Conservation (phyloP, 306 rosid genomes). For the Sesbania bispinosa region DNA sequence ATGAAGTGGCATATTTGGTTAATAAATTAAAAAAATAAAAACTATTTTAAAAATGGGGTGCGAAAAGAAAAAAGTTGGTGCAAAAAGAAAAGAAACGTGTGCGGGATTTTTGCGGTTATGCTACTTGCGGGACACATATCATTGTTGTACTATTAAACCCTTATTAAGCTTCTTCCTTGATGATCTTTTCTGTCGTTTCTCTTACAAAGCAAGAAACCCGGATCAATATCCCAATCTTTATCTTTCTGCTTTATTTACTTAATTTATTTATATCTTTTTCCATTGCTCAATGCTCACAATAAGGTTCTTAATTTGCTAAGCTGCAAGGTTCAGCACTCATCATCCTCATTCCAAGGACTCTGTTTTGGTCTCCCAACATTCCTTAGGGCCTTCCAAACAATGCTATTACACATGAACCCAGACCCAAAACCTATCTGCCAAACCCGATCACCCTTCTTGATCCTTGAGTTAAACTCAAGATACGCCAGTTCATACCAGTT, state of each 20-base stretch:
- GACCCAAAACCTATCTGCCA: conserved; percentile 55
- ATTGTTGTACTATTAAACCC: background rate
- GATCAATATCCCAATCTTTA: background rate
- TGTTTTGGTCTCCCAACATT: conserved; percentile 30
- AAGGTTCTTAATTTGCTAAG: background rate
- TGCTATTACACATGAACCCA: conserved; percentile 50
- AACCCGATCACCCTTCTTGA: conserved; percentile 46
- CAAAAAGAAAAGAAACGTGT: too few relatives aligned
- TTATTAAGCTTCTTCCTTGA: background rate
- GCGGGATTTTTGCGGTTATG: too few relatives aligned
- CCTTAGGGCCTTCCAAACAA: conserved; percentile 55
- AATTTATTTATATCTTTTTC: background rate
- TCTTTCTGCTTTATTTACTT: background rate
- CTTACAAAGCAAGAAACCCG: background rate
- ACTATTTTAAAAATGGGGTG: too few relatives aligned
- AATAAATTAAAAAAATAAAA: too few relatives aligned
- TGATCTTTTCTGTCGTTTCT: too few relatives aligned
- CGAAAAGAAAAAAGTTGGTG: too few relatives aligned
- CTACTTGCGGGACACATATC: too few relatives aligned
- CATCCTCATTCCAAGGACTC: conserved; percentile 51
- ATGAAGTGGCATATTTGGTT: too few relatives aligned
- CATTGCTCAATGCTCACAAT: background rate
- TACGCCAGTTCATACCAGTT: conserved; percentile 68
- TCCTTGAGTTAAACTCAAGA: conserved; percentile 45
- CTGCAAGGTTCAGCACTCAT: background rate